phyloP scores from a whole-genome alignment of 192 early-diverging fungal species.

The Rhizophagus clarus region DNA sequence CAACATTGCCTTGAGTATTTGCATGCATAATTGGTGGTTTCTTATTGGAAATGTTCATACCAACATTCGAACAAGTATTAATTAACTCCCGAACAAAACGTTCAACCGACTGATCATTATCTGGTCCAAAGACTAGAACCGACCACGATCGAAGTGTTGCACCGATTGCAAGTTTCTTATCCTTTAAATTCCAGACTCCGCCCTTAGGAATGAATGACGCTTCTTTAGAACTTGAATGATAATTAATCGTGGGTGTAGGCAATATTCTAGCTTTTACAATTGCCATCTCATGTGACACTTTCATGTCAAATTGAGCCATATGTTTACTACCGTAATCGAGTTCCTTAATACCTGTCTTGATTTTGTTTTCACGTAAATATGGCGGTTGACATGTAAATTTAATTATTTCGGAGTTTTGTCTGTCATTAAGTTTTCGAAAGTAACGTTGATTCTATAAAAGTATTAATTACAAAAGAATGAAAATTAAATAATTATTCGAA shows the following conservation, averaged over 20 bases:
- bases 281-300: constrained; percentile 63
- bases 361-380: constrained; percentile 75
- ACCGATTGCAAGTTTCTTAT: constrained; percentile 76
- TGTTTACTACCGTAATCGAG: constrained; percentile 74
- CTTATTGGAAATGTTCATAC: constrained; percentile 58
- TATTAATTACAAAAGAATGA: constrained; percentile 15
- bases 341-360: constrained; percentile 67
- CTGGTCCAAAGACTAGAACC: constrained; percentile 71
- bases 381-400: constrained; percentile 80
- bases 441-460: constrained; percentile 50
- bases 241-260: constrained; percentile 10
- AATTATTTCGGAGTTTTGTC: constrained; percentile 86
- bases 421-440: constrained; percentile 68
- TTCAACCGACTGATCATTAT: constrained; percentile 47
- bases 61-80: constrained; percentile 70
- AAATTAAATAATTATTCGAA: constrained; percentile 79
- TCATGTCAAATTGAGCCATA: constrained; percentile 73
- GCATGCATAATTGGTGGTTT: constrained; percentile 50
- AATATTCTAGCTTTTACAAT: not conserved
- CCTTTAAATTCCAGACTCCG: constrained; percentile 88
- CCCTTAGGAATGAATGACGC: constrained; percentile 54
- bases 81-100: constrained; percentile 75
- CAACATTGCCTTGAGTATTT: constrained; percentile 68
- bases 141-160: constrained; percentile 78
- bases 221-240: constrained; percentile 43